Conservation (phyloP, 2,329 filamentous ascomycete species). For the Fusarium sp. region DNA sequence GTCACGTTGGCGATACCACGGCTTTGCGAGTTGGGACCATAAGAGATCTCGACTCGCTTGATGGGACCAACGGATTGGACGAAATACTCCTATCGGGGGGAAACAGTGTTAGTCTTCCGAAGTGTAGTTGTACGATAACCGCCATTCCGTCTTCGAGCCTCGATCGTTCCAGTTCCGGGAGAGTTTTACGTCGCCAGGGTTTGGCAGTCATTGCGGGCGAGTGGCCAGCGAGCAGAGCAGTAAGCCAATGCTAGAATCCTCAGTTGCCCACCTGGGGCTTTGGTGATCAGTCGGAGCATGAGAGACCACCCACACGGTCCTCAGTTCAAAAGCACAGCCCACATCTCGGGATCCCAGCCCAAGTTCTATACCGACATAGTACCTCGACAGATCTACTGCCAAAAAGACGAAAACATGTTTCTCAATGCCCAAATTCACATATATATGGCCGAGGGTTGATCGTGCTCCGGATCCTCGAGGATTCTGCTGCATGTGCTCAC, state of each 20-base stretch:
- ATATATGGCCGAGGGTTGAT: conserved; percentile 9
- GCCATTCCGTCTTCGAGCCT: conserved; percentile 46
- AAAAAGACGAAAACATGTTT: conserved; percentile 3
- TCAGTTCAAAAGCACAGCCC: conserved; percentile 27
- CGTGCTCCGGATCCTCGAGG: conserved; percentile 20
- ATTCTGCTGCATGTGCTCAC: conserved; percentile 53
- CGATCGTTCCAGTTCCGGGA: conserved; percentile 45
- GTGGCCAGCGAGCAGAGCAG: conserved; percentile 46
- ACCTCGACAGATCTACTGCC: background rate
- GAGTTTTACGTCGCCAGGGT: conserved; percentile 38
- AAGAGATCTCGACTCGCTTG: conserved; percentile 89
- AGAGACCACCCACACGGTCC: conserved; percentile 25
- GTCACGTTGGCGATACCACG: conserved; percentile 90
- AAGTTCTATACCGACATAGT: conserved; percentile 16
- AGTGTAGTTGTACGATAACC: conserved; percentile 40
- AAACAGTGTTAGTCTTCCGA: conserved; percentile 71
- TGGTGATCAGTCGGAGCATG: conserved; percentile 9
- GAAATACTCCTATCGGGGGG: conserved; percentile 90
- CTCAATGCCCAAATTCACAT: conserved; percentile 5
- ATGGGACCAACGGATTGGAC: conserved; percentile 84
- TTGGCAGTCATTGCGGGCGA: conserved; percentile 29
- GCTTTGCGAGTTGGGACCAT: conserved; percentile 90
- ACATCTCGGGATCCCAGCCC: conserved; percentile 32
- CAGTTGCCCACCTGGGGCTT: conserved; percentile 6
- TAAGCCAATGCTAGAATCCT: conserved; percentile 36